phyloP scores from a whole-genome alignment of 176 grass and related monocot genomes.

The Juncus effusus region DNA sequence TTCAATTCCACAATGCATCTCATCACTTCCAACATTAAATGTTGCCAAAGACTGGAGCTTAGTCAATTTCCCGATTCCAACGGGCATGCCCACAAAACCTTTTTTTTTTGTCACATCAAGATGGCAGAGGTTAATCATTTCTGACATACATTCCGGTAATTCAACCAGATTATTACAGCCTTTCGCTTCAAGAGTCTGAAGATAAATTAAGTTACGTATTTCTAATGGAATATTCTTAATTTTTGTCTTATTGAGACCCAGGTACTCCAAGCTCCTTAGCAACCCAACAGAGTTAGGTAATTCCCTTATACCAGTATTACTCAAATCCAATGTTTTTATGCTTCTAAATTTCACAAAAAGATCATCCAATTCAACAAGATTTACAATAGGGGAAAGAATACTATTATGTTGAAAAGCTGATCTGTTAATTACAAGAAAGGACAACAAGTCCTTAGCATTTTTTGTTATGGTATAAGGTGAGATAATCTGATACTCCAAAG shows the following conservation, averaged over 20 bases:
- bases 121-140: constrained; percentile 17
- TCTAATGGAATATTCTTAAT: constrained; percentile 28
- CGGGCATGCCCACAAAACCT: constrained; percentile 24
- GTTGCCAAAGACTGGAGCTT: constrained; percentile 25
- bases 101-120: constrained; percentile 27
- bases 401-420: not conserved
- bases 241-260: constrained; percentile 35
- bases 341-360: constrained; percentile 21
- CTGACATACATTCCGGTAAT: constrained; percentile 13
- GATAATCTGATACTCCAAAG: constrained; percentile 1
- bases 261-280: constrained; percentile 27
- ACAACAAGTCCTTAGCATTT: constrained; percentile 2
- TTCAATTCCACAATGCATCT: constrained; percentile 20
- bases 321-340: constrained; percentile 37
- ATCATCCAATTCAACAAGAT: constrained; percentile 29
- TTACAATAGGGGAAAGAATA: constrained; percentile 18
- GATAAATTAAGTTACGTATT: constrained; percentile 12
- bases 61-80: constrained; percentile 27
- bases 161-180: constrained; percentile 28
- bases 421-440: constrained; percentile 2
- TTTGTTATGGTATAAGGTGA: constrained; percentile 2
- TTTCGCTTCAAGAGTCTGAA: constrained; percentile 33
- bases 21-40: constrained; percentile 34
- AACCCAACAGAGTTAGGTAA: constrained; percentile 30
- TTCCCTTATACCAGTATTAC: constrained; percentile 15